Evolutionary conservation across 2,329 filamentous ascomycete genomes (phyloP).

Genomic region (Scytalidium lignicola): DNA sequence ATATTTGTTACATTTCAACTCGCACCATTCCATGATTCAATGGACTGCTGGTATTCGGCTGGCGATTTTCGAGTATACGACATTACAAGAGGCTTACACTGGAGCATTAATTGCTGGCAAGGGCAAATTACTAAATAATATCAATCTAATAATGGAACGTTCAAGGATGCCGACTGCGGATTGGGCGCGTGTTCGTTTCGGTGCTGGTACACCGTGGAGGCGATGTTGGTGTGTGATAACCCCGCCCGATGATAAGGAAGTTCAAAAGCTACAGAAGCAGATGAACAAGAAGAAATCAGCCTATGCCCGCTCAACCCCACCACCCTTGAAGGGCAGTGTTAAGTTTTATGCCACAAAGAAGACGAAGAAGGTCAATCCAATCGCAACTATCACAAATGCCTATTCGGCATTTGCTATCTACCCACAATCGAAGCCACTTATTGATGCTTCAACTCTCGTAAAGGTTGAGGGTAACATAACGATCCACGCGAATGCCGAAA

Average conservation of each 20-base stretch:
- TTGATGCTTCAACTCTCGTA: slow-evolving; percentile 88
- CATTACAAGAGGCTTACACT: slow-evolving; percentile 93
- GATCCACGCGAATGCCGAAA: slow-evolving; percentile 74
- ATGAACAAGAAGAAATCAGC: slow-evolving; percentile 75
- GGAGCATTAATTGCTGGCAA: slow-evolving; percentile 94
- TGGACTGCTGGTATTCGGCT: slow-evolving; percentile 95
- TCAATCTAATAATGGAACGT: slow-evolving; percentile 81
- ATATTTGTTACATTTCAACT: slow-evolving; percentile 94
- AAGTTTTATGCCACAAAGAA: slow-evolving; percentile 91
- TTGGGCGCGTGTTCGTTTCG: slow-evolving; percentile 93
- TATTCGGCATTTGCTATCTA: slow-evolving; percentile 95
- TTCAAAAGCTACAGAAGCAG: slow-evolving; percentile 75
- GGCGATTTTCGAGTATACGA: slow-evolving; percentile 89
- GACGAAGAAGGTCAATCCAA: slow-evolving; percentile 84
- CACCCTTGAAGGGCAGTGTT: slow-evolving; percentile 77
- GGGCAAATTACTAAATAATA: slow-evolving; percentile 83
- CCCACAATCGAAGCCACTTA: slow-evolving; percentile 86
- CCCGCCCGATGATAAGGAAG: slow-evolving; percentile 91
- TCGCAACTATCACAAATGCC: slow-evolving; percentile 85
- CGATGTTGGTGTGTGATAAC: slow-evolving; percentile 95
- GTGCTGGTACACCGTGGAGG: slow-evolving; percentile 91
- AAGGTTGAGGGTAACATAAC: slow-evolving; percentile 91
- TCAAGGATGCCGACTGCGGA: slow-evolving; percentile 74
- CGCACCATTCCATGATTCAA: slow-evolving; percentile 84
- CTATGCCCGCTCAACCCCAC: slow-evolving; percentile 67